Conservation (phyloP, 345 rosid species). For the Euclidium syriacum region DNA sequence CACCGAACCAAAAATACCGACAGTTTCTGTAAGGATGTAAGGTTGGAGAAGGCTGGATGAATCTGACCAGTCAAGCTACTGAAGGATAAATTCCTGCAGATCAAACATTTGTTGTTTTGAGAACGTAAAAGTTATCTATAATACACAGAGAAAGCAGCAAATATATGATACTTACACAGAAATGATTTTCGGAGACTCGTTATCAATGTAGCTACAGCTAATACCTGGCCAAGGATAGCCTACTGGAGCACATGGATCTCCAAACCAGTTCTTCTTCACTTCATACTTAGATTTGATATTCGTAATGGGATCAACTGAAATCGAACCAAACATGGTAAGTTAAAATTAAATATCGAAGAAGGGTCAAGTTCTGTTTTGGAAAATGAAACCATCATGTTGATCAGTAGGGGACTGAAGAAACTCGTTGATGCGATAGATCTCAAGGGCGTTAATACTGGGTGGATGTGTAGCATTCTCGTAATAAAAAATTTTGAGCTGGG, state of each 20-base stretch:
- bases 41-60: slow-evolving; percentile 21
- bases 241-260: slow-evolving; percentile 46
- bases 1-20: slow-evolving; percentile 13
- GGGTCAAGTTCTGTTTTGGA: no score
- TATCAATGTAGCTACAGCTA: slow-evolving; percentile 23
- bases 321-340: no score
- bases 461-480: slow-evolving; percentile 38
- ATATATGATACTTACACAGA: slow-evolving; percentile 18
- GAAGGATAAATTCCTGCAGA: slow-evolving; percentile 28
- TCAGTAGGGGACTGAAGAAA: slow-evolving; percentile 27
- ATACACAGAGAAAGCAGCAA: background rate
- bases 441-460: slow-evolving; percentile 36
- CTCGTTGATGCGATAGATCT: slow-evolving; percentile 27
- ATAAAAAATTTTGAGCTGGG: no score
- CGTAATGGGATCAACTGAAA: slow-evolving; percentile 34
- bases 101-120: background rate
- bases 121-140: no score
- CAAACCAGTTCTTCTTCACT: slow-evolving; percentile 43
- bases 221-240: slow-evolving; percentile 36
- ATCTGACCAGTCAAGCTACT: slow-evolving; percentile 31
- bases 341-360: no score
- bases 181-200: slow-evolving; percentile 22
- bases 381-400: slow-evolving; percentile 37
- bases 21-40: slow-evolving; percentile 28
- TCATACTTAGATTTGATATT: slow-evolving; percentile 31